Base-by-base conservation (phyloP, 2,329 filamentous ascomycete genomes). In the Cladophialophora carrionii region DNA sequence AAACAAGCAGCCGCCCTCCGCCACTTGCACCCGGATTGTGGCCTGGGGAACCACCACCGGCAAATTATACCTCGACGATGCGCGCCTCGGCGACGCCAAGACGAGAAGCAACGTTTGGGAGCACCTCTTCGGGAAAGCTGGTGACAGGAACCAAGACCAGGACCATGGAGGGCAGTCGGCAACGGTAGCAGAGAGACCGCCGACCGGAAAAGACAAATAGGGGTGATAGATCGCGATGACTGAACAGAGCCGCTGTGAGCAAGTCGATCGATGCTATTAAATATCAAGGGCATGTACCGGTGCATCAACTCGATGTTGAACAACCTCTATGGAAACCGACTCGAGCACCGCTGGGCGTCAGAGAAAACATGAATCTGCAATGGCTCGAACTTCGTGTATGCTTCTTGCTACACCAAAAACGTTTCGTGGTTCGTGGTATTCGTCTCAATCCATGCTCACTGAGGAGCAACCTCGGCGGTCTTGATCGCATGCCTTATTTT, bases 11-110 rank as follows among this genome's bases (percentile, higher is more conserved):
- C 9, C 10, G 14, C 7, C 29, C 31, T 31, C 52, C 24, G 14
- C 52, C 29, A 12, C 37, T 17, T 43, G 14, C 37, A n/a, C 37
- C n/a, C 37, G 2, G n/a, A 62, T 65, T 26, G 43, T 46, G 6
- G 58, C 63, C 32, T 65, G 63, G 63, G 63, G 63, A 4, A 55
- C 48, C 60, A 66, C 63, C 4, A 48, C 63, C 8, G 60, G 63
- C 5, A 66, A 62, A 41, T 51, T 62, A 9, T 66, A 62, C 49
- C 55, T 66, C 20, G 57, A 59, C 20, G 41, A 22, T 49, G 48
- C 55, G 12, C 26, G 48, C 14, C 61, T 54, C 7, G 12, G 32
- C n/a, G 58, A 61, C 41, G 31, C 48, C 8, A 46, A 65, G 17
- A 53, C 58, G 7, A 6, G n/a, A 17, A 31, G 20, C 17, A 24